Conservation (phyloP, 1,284 basidiomycete genomes). For the Moesziomyces sp. region DNA sequence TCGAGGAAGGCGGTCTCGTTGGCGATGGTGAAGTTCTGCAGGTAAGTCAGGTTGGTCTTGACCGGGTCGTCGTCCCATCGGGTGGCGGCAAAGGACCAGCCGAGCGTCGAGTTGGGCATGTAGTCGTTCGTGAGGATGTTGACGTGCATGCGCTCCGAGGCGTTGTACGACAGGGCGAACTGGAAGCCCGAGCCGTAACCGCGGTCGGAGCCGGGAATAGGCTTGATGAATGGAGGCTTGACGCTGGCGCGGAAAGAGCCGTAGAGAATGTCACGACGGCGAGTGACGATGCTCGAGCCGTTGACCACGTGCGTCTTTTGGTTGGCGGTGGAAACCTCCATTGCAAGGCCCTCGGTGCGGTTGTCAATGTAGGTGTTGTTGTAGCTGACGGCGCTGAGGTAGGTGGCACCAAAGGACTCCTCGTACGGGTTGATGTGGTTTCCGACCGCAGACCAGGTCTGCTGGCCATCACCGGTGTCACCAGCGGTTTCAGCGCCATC, state of each 20-base stretch:
- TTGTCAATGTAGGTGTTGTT: conserved; percentile 55
- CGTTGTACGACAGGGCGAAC: conserved; percentile 45
- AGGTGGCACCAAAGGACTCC: conserved; percentile 51
- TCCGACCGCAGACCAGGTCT: conserved; percentile 52
- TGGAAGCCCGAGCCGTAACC: conserved; percentile 45
- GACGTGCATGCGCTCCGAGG: conserved; percentile 38
- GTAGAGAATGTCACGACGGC: conserved; percentile 58
- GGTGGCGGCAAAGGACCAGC: conserved; percentile 46
- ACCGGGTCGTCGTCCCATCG: conserved; percentile 41
- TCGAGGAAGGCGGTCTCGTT: conserved; percentile 38
- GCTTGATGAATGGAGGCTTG: conserved; percentile 42
- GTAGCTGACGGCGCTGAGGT: conserved; percentile 38
- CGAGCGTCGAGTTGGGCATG: conserved; percentile 50
- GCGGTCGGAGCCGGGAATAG: conserved; percentile 12
- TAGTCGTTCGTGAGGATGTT: conserved; percentile 43
- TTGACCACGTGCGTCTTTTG: conserved; percentile 43
- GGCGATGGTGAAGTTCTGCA: conserved; percentile 44
- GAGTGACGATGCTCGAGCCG: conserved; percentile 45
- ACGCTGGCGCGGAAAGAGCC: conserved; percentile 54
- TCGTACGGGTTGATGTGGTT: conserved; percentile 51
- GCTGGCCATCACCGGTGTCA: conserved; percentile 42
- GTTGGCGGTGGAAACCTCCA: conserved; percentile 46
- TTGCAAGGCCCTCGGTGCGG: conserved; percentile 44
- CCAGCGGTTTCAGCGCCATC: conserved; percentile 29
- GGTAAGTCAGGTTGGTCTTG: conserved; percentile 38